A percentile compares a stretch with the other conserved stretches of the same genome.
Conservation (phyloP, 352 stramenopile genomes). For the Pythium graminicola region DNA sequence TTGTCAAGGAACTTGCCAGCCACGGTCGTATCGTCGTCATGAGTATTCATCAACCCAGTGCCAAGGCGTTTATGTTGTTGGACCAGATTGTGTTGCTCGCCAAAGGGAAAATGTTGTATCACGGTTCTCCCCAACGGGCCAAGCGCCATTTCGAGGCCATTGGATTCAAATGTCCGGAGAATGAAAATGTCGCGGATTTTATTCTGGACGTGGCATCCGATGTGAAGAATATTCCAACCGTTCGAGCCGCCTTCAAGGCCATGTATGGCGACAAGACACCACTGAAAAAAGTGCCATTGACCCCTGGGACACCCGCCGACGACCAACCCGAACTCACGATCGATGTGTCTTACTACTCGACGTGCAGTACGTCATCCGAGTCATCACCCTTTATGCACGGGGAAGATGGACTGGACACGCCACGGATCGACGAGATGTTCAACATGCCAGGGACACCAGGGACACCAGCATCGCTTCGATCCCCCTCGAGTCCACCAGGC, state of each 20-base stretch:
- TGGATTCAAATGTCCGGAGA: slow-evolving; percentile 50
- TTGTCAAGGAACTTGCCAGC: slow-evolving; percentile 40
- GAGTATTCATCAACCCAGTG: slow-evolving; percentile 86
- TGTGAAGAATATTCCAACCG: slow-evolving; percentile 50
- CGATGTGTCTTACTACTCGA: slow-evolving; percentile 6
- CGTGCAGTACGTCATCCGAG: slow-evolving; percentile 21
- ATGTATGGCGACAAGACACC: slow-evolving; percentile 18
- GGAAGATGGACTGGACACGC: slow-evolving; percentile 39
- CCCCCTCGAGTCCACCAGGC: slow-evolving; percentile 23
- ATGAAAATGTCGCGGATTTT: slow-evolving; percentile 81
- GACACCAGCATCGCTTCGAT: slow-evolving; percentile 12
- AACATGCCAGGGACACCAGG: slow-evolving; percentile 16
- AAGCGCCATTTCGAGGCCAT: slow-evolving; percentile 44
- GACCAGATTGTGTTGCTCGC: slow-evolving; percentile 58
- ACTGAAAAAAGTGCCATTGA: slow-evolving; percentile 3
- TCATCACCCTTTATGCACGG: slow-evolving; percentile 52
- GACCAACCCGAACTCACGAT: slow-evolving; percentile 10
- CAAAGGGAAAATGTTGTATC: slow-evolving; percentile 84
- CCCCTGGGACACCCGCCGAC: slow-evolving; percentile 11
- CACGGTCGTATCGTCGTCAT: slow-evolving; percentile 68
- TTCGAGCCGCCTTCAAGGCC: slow-evolving; percentile 42
- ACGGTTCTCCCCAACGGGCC: slow-evolving; percentile 58
- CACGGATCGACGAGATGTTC: slow-evolving; percentile 30
- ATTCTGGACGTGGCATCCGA: slow-evolving; percentile 72
- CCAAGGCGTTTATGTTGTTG: slow-evolving; percentile 58